A percentile compares a stretch with the other conserved stretches of the same genome.
phyloP scores from a whole-genome alignment of 2,329 filamentous ascomycete species.

The Cladophialophora yegresii region DNA sequence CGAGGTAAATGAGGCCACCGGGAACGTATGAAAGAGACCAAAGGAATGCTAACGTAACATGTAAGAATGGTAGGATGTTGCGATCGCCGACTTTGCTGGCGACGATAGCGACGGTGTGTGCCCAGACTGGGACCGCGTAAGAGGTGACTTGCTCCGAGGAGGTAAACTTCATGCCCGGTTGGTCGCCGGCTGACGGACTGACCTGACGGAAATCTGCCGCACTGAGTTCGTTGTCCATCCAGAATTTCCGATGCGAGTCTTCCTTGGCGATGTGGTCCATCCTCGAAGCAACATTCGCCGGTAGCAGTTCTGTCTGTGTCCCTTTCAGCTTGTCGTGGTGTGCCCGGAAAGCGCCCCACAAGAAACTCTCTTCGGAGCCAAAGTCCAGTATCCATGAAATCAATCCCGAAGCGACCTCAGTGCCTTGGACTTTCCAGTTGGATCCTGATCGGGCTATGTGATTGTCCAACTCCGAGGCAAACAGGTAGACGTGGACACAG shows the following conservation, averaged over 20 bases:
- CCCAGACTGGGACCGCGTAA: constrained; percentile 46
- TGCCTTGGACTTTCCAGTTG: constrained; percentile 57
- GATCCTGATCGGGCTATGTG: constrained; percentile 52
- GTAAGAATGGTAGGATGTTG: constrained; percentile 57
- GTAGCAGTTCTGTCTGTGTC: constrained; percentile 2
- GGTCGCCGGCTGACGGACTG: constrained; percentile 23
- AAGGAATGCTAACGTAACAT: constrained; percentile 58
- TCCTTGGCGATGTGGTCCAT: constrained; percentile 22
- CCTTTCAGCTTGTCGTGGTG: constrained; percentile 23
- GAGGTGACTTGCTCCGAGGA: constrained; percentile 38
- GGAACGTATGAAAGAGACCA: constrained; percentile 46
- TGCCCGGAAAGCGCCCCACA: constrained; percentile 39
- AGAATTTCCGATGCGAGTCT: constrained; percentile 33
- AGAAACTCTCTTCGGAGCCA: constrained; percentile 45
- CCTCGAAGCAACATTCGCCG: neutral
- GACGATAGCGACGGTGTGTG: constrained; percentile 48
- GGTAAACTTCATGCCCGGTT: constrained; percentile 32
- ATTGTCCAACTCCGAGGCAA: constrained; percentile 50
- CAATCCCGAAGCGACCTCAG: constrained; percentile 58
- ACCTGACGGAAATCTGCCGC: constrained; percentile 18
- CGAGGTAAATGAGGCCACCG: constrained; percentile 45
- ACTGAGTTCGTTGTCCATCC: constrained; percentile 22
- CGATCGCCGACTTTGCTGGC: constrained; percentile 54
- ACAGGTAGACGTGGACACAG: constrained; percentile 44
- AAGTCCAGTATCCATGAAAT: constrained; percentile 59